Evolutionary conservation across 208 protist species (phyloP).

Genomic region (Acanthamoeba divionensis): DNA sequence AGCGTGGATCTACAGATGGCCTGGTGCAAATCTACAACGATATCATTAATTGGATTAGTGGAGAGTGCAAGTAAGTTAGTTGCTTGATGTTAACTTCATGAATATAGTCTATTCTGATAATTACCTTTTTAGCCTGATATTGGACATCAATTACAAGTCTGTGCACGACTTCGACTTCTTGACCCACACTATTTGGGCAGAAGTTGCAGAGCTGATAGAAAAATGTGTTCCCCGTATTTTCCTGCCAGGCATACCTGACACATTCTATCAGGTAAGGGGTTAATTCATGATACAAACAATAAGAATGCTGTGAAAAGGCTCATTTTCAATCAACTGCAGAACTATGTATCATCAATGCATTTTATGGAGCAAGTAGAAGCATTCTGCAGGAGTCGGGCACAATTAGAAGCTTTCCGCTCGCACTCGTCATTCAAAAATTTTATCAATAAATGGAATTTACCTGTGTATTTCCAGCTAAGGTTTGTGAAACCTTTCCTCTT

Average conservation of each 20-base stretch:
- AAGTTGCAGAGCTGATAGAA: neutral
- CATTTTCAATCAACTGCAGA: conserved; percentile 22
- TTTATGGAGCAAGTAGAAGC: conserved; percentile 16
- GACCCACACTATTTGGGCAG: conserved; percentile 11
- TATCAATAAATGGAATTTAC: conserved; percentile 46
- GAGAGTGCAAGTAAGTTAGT: neutral
- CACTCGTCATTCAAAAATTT: neutral
- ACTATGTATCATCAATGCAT: conserved; percentile 22
- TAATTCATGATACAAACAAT: neutral
- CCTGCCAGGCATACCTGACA: conserved; percentile 19
- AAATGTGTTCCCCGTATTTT: conserved; percentile 13
- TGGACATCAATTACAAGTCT: neutral
- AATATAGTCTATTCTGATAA: neutral
- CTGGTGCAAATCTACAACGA: neutral
- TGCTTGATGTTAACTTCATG: neutral
- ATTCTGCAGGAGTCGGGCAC: neutral
- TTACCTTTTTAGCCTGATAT: neutral
- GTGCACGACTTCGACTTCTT: conserved; percentile 39
- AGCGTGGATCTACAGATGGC: neutral
- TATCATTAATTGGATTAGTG: neutral
- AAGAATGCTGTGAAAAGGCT: neutral
- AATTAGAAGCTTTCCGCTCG: neutral
- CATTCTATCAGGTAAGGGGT: neutral
- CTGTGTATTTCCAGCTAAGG: conserved; percentile 36
- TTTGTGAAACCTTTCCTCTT: neutral